Base-by-base conservation (phyloP, 805 yeast species). In the Dipodascus geniculatus region DNA sequence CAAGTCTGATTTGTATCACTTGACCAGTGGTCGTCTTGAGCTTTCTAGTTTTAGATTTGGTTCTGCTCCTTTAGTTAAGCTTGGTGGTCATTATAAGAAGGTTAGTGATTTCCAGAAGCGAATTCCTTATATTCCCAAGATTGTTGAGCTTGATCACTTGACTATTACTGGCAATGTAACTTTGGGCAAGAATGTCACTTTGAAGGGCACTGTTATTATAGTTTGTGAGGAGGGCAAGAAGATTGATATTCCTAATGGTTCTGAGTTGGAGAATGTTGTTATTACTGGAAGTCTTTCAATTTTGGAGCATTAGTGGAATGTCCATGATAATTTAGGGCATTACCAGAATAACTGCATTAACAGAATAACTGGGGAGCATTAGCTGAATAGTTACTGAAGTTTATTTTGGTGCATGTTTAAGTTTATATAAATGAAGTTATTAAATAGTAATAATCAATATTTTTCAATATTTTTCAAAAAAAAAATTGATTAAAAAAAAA, bases 171-270 rank as follows among this genome's bases (percentile, higher is more conserved):
- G 99, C 72, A 91, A 93, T 67, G 99, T 93, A 48, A 80, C 72
- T 64, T 77, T 93, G 61, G 99, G 99, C 66, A 86, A 85, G 69
- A 82, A 81, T 63, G 95, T 93, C 59, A 83, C 87, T 51, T 80
- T 93, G 67, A 93, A 87, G 77, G 99, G 99, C 60, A 93, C 98
- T 9, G 99, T 93, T 57, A 93, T 93, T 66, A 87, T 93, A 62
- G 98, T 93, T 53, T 91, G 97, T 71, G 89, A 90, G 56, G 98
- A 93, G 66, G 97, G 97, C 57, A 93, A 89, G 68, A 87, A 81
- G 74, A 93, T 93, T 64, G 97, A 93, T 68, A 88, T 93, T 76
- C 99, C 99, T 63, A 90, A 93, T 66, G 99, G 99, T 44, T 81
- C 96, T 14, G 77, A 90, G 53, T 78, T 93, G 65, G 99, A 93